Percentiles rank a stretch among this genome's conserved stretches.
These are phyloP conservation scores for Cryptococcus sp. DNA, from an alignment of 1,284 basidiomycete species.

Conservation along the genomic window DNA sequence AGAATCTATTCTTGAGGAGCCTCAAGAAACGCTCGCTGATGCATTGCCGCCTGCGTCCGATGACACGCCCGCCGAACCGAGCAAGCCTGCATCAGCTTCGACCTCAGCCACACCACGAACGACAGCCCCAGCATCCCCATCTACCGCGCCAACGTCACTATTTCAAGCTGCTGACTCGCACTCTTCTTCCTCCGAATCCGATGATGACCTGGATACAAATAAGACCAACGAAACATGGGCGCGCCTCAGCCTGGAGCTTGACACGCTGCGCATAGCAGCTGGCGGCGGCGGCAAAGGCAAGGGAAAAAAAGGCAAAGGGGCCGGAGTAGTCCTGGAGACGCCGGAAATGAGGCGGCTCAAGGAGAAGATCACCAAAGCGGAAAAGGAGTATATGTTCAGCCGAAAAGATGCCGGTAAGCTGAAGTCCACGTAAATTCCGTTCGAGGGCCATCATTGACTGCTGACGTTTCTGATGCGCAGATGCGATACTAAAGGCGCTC, in stretches of 20 bases:
- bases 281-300: conserved; percentile 22
- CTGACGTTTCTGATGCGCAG: conserved; percentile 40
- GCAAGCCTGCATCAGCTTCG: conserved; percentile 1
- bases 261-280: conserved; percentile 27
- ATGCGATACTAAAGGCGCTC: conserved; percentile 62
- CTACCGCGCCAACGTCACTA: conserved; percentile 18
- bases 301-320: conserved; percentile 47
- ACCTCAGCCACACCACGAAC: background rate
- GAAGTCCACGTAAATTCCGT: background rate
- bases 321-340: conserved; percentile 44
- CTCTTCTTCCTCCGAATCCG: conserved; percentile 27
- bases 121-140: background rate
- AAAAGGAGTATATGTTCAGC: conserved; percentile 74
- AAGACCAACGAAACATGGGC: conserved; percentile 46
- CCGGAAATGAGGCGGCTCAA: conserved; percentile 59
- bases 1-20: conserved; percentile 6
- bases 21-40: conserved; percentile 8
- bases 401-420: conserved; percentile 61
- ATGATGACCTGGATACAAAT: conserved; percentile 63
- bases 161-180: conserved; percentile 33
- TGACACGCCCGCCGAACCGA: background rate
- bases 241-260: conserved; percentile 59
- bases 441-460: background rate
- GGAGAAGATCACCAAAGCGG: conserved; percentile 60
- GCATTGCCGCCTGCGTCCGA: background rate